phyloP scores from a whole-genome alignment of 164 flowering plant species.

The Protea cynaroides region DNA sequence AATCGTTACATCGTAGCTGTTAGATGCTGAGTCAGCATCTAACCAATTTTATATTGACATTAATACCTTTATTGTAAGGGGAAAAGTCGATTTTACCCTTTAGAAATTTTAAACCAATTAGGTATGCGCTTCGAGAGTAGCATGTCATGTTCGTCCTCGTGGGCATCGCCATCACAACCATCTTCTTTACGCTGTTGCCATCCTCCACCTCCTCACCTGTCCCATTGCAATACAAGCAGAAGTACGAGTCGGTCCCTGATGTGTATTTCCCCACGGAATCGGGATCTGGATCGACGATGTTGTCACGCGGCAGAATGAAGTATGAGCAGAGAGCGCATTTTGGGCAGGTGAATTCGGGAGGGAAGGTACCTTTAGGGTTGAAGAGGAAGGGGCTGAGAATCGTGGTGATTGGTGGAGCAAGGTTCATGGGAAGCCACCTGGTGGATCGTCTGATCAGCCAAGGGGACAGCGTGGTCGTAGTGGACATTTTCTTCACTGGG shows the following conservation, averaged over 20 bases:
- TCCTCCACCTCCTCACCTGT: slow-evolving; percentile 10
- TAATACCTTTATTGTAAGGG: too few relatives aligned
- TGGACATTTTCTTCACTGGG: slow-evolving; percentile 90
- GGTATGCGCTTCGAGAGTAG: slow-evolving; percentile 71
- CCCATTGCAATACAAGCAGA: not conserved
- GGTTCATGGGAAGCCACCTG: slow-evolving; percentile 86
- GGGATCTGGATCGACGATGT: slow-evolving; percentile 8
- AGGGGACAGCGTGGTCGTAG: slow-evolving; percentile 88
- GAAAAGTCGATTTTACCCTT: too few relatives aligned
- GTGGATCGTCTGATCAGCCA: slow-evolving; percentile 76
- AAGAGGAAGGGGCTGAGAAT: slow-evolving; percentile 66
- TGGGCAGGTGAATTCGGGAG: slow-evolving; percentile 29
- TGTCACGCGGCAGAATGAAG: slow-evolving; percentile 1
- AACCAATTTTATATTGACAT: too few relatives aligned
- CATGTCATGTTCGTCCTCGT: slow-evolving; percentile 59
- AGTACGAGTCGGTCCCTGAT: too few relatives aligned
- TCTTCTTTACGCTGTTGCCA: slow-evolving; percentile 48
- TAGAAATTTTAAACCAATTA: too few relatives aligned
- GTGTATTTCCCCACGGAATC: not conserved
- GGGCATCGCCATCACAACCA: slow-evolving; percentile 64
- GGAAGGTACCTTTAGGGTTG: slow-evolving; percentile 73
- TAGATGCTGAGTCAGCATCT: too few relatives aligned
- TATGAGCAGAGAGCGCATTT: slow-evolving; percentile 17
- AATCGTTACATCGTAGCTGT: too few relatives aligned
- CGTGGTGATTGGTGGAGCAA: slow-evolving; percentile 92